Evolutionary conservation across 1,284 basidiomycete genomes (phyloP).

Genomic region (Heterobasidion irregulare): DNA sequence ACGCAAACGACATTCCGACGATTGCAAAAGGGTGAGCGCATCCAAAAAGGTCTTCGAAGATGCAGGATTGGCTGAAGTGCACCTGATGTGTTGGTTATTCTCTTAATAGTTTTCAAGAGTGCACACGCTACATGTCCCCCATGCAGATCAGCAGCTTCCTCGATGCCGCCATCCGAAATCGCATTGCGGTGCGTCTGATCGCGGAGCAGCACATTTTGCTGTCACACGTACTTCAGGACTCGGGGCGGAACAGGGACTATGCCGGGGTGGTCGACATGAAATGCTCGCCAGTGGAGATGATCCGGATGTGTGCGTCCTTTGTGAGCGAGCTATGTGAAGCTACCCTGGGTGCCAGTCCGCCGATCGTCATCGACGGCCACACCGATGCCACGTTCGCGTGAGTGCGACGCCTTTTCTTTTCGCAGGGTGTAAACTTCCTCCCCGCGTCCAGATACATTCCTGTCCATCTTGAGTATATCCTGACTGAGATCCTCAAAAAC

Average conservation of each 20-base stretch:
- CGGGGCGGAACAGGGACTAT: conserved; percentile 24
- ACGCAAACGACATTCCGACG: conserved; percentile 83
- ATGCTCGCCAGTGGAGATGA: conserved; percentile 65
- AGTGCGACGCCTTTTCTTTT: conserved; percentile 25
- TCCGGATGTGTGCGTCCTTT: conserved; percentile 71
- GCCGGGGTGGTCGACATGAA: conserved; percentile 64
- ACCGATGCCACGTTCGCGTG: conserved; percentile 70
- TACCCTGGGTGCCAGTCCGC: conserved; percentile 71
- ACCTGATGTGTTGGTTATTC: not conserved
- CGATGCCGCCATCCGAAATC: conserved; percentile 78
- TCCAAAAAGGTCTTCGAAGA: conserved; percentile 7
- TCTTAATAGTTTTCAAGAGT: conserved; percentile 74
- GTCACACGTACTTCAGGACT: conserved; percentile 47
- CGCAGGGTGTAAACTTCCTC: not conserved
- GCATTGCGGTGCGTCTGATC: conserved; percentile 84
- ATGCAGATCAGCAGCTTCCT: conserved; percentile 73
- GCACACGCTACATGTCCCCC: conserved; percentile 74
- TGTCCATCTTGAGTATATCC: conserved; percentile 83
- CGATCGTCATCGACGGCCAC: conserved; percentile 61
- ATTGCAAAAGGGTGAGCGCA: conserved; percentile 74
- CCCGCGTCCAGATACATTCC: conserved; percentile 64
- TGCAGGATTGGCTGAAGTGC: not conserved
- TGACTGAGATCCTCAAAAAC: conserved; percentile 85
- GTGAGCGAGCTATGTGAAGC: conserved; percentile 81
- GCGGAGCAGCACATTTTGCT: conserved; percentile 90